Conservation (phyloP, 129 eudicot genomes). For the Tagetes erecta region DNA sequence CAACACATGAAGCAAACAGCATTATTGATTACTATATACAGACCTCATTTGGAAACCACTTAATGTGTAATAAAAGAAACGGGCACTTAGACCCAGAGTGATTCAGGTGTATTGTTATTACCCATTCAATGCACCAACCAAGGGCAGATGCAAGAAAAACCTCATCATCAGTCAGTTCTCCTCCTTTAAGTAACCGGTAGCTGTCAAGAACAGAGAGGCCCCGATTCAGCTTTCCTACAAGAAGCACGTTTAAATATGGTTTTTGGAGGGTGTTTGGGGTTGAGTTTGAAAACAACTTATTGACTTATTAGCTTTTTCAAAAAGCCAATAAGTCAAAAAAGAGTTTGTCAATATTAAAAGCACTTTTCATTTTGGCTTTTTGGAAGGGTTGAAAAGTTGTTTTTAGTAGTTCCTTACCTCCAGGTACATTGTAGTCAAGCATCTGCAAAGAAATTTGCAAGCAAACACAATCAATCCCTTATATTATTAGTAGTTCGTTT, state of each 20-base stretch:
- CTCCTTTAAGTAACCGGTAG: slow-evolving; percentile 77
- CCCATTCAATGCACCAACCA: slow-evolving; percentile 98
- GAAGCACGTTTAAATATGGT: background rate
- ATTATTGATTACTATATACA: background rate
- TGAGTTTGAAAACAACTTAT: no score
- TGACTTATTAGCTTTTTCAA: no score
- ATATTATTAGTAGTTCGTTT: slow-evolving; percentile 12
- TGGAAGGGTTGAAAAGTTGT: no score
- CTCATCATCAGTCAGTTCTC: slow-evolving; percentile 67
- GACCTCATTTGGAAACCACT: background rate
- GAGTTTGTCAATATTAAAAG: no score
- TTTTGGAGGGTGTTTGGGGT: background rate
- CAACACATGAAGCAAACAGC: slow-evolving; percentile 1
- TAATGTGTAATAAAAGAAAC: background rate
- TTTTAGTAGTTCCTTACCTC: slow-evolving; percentile 40
- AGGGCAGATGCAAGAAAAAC: slow-evolving; percentile 67
- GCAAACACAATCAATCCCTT: slow-evolving; percentile 24
- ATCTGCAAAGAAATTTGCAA: slow-evolving; percentile 52
- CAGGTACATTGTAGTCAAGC: slow-evolving; percentile 92
- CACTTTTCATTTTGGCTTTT: no score
- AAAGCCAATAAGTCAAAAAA: no score
- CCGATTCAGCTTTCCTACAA: slow-evolving; percentile 78
- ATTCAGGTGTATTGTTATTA: slow-evolving; percentile 22
- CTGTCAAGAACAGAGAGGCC: slow-evolving; percentile 93
- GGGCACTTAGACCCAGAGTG: background rate